Conservation (phyloP, 768 basidiomycete genomes). For the Glaciozyma antarctica region DNA sequence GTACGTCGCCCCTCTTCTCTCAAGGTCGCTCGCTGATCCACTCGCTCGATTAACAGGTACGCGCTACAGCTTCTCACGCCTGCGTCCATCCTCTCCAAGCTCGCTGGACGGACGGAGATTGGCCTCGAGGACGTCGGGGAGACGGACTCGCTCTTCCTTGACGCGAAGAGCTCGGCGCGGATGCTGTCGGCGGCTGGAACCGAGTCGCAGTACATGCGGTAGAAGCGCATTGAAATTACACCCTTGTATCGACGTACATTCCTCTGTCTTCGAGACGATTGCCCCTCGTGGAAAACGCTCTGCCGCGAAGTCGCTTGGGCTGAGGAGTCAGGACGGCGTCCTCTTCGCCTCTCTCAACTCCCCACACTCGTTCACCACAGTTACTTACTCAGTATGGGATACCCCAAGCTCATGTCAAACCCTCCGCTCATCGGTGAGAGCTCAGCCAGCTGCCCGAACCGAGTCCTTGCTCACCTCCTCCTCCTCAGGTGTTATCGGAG, state of each 20-base stretch:
- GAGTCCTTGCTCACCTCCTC: not conserved
- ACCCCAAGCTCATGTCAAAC: conserved; percentile 21
- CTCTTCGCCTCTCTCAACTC: no score
- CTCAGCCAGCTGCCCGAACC: not conserved
- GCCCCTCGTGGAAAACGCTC: no score
- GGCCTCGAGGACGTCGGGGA: conserved; percentile 77
- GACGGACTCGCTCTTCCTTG: conserved; percentile 90
- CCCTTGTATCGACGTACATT: no score
- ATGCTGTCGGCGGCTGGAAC: conserved; percentile 12
- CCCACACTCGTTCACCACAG: no score
- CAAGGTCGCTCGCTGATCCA: not conserved
- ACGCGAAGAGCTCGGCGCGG: conserved; percentile 47
- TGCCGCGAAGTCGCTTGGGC: no score
- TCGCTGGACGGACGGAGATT: conserved; percentile 71
- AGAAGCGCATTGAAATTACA: not conserved
- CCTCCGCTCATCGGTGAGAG: conserved; percentile 22
- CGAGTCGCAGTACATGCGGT: conserved; percentile 31
- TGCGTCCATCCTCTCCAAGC: conserved; percentile 70
- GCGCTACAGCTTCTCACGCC: conserved; percentile 84
- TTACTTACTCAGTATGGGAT: not conserved
- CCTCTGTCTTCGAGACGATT: no score
- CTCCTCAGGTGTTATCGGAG: conserved; percentile 31
- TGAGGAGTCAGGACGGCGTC: no score
- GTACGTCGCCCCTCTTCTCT: conserved; percentile 10
- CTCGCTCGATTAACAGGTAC: conserved; percentile 49